Conservation (phyloP, 139 green algal species). For the Ettlia oleoabundans region DNA sequence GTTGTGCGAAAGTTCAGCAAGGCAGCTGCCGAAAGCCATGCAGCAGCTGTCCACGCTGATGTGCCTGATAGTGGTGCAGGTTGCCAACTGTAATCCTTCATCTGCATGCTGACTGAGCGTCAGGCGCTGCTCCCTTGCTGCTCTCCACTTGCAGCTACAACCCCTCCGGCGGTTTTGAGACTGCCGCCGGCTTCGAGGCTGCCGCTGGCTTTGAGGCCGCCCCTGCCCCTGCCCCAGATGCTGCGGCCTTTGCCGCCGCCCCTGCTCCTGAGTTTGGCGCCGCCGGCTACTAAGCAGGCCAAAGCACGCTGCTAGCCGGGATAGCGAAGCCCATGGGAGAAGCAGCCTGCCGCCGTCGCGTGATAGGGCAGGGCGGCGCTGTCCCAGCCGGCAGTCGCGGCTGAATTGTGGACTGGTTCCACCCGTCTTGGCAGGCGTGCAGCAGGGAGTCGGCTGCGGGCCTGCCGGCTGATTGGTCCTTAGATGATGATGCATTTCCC, state of each 20-base stretch:
- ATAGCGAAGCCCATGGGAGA: background rate
- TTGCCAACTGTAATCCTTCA: no score
- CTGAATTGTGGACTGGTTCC: no score
- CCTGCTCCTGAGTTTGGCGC: constrained; percentile 32
- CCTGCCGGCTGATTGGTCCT: background rate
- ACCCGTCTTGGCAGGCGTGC: no score
- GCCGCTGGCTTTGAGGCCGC: constrained; percentile 69
- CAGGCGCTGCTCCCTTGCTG: background rate
- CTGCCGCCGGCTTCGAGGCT: constrained; percentile 53
- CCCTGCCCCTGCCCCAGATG: constrained; percentile 51
- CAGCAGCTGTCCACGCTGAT: no score
- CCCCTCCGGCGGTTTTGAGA: constrained; percentile 32
- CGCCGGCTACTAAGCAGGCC: constrained; percentile 25
- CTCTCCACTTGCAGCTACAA: constrained; percentile 33
- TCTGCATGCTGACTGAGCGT: background rate
- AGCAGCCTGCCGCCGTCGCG: no score
- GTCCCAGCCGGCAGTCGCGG: no score
- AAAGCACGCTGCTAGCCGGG: background rate
- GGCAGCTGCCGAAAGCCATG: no score
- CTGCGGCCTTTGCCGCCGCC: constrained; percentile 31
- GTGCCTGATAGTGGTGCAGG: no score
- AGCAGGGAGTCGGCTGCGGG: no score
- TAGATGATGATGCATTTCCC: background rate
- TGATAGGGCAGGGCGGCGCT: no score
- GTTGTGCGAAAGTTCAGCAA: no score